Evolutionary conservation across 2,329 filamentous ascomycete genomes (phyloP), one percentile per base, ranked within the genome.

Genomic region (Botryotinia calthae): DNA sequence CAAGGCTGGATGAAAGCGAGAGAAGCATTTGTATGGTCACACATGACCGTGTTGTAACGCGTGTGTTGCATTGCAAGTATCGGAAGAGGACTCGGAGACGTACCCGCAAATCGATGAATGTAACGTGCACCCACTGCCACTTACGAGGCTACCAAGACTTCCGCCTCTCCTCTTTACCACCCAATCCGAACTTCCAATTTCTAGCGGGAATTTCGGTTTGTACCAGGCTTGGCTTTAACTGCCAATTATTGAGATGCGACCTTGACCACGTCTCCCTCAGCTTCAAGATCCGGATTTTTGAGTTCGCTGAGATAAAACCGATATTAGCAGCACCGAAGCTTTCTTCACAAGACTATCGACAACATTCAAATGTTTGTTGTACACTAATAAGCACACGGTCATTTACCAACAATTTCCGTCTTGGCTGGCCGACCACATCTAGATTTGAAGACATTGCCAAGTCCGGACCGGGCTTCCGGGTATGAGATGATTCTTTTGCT

Each of bases 391-490:
- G n/a, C 22, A 54, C 64, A 54, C 64, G 25, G 64, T 40, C 64
- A 54, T 54, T 54, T 40, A 28, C 3, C 25, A 12, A 54, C 46
- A 28, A 31, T n/a, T 40, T 54, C 31, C 46, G 64, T 54, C 64
- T 67, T 67, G 64, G 64, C 64, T 6, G 14, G 25, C 34, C 64
- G 46, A 48, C 46, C 46, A 67, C 34, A 67, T 54, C 22, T 54
- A 40, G 46, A 40, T n/a, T 54, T 67, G 64, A 40, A 67, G 34
- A 56, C 48, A 67, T 67, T 67, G 65, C 65, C 65, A 67, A 67
- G 65, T 54, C 65, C 44, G 48, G 65, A 42, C 65, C 65, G 65
- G 48, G 40, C 46, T 25, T 31, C 65, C 65, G 65, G 25, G 48
- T 56, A 48, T 42, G 28, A 28, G 34, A 56, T 54, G 25, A 37